A percentile compares a stretch with the other conserved stretches of the same genome.
Evolutionary conservation across 140 eudicot genomes (phyloP).

Genomic region (Stevia rebaudiana): DNA sequence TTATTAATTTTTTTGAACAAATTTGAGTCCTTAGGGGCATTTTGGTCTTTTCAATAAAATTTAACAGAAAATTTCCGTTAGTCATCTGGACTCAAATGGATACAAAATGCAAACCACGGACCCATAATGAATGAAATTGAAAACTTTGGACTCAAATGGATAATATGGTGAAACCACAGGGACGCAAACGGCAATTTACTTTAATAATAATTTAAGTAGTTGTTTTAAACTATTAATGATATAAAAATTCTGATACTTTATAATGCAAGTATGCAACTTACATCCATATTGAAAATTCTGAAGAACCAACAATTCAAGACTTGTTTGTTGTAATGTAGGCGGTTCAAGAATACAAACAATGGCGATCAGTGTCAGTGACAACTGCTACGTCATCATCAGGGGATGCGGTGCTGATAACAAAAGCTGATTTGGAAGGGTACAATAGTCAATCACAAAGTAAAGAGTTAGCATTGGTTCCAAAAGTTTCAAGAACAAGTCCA

Average conservation of each 20-base stretch:
- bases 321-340: constrained; percentile 53
- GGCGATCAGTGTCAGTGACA: constrained; percentile 36
- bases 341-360: constrained; percentile 66
- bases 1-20: too few relatives aligned
- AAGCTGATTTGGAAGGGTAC: constrained; percentile 94
- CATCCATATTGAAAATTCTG: neutral
- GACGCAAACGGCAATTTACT: too few relatives aligned
- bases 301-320: neutral
- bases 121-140: too few relatives aligned
- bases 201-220: too few relatives aligned
- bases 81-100: too few relatives aligned
- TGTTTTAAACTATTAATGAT: too few relatives aligned
- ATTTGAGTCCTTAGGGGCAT: too few relatives aligned
- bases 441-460: constrained; percentile 39
- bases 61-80: too few relatives aligned
- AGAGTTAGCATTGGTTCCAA: constrained; percentile 38
- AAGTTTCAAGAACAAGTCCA: constrained; percentile 38
- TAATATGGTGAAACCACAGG: too few relatives aligned
- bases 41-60: too few relatives aligned
- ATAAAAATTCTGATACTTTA: neutral
- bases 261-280: neutral
- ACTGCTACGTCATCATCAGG: constrained; percentile 38
- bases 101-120: too few relatives aligned
- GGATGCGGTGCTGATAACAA: constrained; percentile 72
- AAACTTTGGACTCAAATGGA: too few relatives aligned